phyloP scores from a whole-genome alignment of 495 filamentous ascomycete species.

The Pyronema domesticum region DNA sequence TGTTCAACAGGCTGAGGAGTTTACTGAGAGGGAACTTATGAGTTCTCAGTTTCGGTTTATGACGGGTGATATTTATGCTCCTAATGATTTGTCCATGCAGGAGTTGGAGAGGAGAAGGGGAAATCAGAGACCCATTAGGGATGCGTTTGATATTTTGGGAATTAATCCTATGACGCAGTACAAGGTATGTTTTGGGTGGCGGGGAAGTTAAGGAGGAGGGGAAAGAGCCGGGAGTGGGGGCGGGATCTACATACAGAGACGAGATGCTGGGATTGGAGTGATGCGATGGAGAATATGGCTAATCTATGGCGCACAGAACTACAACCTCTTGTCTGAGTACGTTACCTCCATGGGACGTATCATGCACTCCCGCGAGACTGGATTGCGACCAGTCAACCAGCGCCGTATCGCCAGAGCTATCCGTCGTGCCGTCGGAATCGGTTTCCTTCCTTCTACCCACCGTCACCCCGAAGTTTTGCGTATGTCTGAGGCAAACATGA shows the following conservation, averaged over 20 bases:
- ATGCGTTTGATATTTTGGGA: conserved; percentile 65
- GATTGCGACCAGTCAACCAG: conserved; percentile 76
- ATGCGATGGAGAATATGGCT: conserved; percentile 1
- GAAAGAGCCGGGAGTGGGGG: too few species aligned
- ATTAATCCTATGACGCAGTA: conserved; percentile 72
- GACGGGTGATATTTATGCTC: conserved; percentile 71
- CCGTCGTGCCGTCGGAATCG: conserved; percentile 67
- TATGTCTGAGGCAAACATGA: neutral
- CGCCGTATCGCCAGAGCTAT: conserved; percentile 83
- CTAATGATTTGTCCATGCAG: conserved; percentile 58
- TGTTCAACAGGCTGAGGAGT: neutral
- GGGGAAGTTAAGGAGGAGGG: too few species aligned
- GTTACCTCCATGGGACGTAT: conserved; percentile 73
- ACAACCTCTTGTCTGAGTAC: conserved; percentile 79
- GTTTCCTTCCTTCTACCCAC: conserved; percentile 84
- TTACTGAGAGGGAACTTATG: conserved; percentile 6
- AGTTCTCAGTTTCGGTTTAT: conserved; percentile 34
- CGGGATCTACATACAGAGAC: too few species aligned
- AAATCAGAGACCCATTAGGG: conserved; percentile 33
- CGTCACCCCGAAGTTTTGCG: conserved; percentile 72
- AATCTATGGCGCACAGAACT: conserved; percentile 44
- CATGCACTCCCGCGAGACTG: conserved; percentile 52
- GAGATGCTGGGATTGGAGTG: neutral
- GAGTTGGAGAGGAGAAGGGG: conserved; percentile 56
- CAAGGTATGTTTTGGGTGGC: conserved; percentile 35